Evolutionary conservation across 164 flowering plant species (phyloP).

Genomic region (Stephania cephalantha): DNA sequence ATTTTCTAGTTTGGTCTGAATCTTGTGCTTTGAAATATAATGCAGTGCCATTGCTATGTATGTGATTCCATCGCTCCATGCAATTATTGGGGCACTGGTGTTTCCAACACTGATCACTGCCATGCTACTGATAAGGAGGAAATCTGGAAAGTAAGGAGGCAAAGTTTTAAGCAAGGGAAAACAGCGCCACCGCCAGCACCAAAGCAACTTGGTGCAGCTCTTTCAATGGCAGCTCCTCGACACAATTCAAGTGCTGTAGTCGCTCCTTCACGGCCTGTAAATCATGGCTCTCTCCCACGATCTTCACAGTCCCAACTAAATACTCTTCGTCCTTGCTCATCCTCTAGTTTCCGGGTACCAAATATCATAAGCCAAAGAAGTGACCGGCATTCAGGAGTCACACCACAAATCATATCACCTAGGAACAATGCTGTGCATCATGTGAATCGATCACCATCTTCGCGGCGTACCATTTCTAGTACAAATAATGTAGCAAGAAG

Average conservation of each 20-base stretch:
- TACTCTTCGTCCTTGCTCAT: constrained; percentile 27
- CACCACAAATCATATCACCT: constrained; percentile 4
- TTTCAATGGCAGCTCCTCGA: constrained; percentile 12
- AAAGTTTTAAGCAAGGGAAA: constrained; percentile 26
- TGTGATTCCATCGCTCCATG: constrained; percentile 89
- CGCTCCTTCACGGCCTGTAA: constrained; percentile 12
- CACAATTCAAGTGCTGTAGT: constrained; percentile 14
- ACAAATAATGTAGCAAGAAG: constrained; percentile 1
- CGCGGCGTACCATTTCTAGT: constrained; percentile 1
- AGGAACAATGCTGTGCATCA: constrained; percentile 23
- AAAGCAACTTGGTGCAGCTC: constrained; percentile 17
- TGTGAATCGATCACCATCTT: constrained; percentile 1
- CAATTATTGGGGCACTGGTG: constrained; percentile 61
- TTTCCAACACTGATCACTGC: constrained; percentile 53
- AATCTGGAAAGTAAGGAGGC: constrained; percentile 51
- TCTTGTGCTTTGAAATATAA: constrained; percentile 4
- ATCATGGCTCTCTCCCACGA: constrained; percentile 8
- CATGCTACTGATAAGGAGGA: constrained; percentile 81
- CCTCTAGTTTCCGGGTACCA: constrained; percentile 18
- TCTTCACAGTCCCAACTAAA: constrained; percentile 22
- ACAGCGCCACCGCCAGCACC: constrained; percentile 12
- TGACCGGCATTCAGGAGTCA: constrained; percentile 14
- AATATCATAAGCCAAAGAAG: constrained; percentile 22
- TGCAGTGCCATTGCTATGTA: constrained; percentile 96
- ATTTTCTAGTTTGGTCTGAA: constrained; percentile 2